Evolutionary conservation across 2,329 filamentous ascomycete genomes (phyloP).

Genomic region (Emmonsiellopsis sp.): DNA sequence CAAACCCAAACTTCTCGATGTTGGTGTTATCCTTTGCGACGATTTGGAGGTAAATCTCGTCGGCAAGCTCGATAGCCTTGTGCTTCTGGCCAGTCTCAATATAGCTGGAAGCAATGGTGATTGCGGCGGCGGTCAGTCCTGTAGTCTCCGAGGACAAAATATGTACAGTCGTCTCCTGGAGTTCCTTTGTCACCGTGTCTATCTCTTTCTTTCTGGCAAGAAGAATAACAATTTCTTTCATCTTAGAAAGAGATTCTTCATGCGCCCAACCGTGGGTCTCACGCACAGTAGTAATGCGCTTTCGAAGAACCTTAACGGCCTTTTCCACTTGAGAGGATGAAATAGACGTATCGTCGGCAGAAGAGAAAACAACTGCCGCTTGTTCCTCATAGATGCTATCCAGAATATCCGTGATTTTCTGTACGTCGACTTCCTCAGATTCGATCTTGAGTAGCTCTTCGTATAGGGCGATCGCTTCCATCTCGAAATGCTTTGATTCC

Average conservation of each 20-base stretch:
- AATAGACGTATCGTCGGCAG: slow-evolving; percentile 13
- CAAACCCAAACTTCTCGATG: slow-evolving; percentile 19
- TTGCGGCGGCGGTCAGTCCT: slow-evolving; percentile 25
- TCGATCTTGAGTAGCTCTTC: slow-evolving; percentile 28
- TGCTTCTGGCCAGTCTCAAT: slow-evolving; percentile 25
- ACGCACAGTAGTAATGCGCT: slow-evolving; percentile 22
- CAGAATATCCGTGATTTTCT: slow-evolving; percentile 26
- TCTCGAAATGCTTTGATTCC: slow-evolving; percentile 28
- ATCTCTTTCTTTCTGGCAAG: slow-evolving; percentile 26
- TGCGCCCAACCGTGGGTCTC: slow-evolving; percentile 31
- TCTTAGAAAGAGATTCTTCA: slow-evolving; percentile 28
- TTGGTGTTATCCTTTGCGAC: slow-evolving; percentile 28
- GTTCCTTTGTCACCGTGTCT: slow-evolving; percentile 22
- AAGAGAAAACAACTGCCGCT: slow-evolving; percentile 15
- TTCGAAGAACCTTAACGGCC: slow-evolving; percentile 22
- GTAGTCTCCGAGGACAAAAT: slow-evolving; percentile 26
- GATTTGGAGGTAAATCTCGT: slow-evolving; percentile 33
- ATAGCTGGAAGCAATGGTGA: slow-evolving; percentile 29
- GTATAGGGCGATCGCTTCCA: slow-evolving; percentile 27
- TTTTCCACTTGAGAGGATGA: slow-evolving; percentile 22
- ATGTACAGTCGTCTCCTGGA: slow-evolving; percentile 26
- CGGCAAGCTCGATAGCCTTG: slow-evolving; percentile 23
- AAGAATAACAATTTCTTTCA: slow-evolving; percentile 29
- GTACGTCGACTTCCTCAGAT: slow-evolving; percentile 23
- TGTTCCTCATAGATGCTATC: slow-evolving; percentile 33